Base-by-base conservation (phyloP, 441 rosid genomes). In the Aquilaria agallochum region DNA sequence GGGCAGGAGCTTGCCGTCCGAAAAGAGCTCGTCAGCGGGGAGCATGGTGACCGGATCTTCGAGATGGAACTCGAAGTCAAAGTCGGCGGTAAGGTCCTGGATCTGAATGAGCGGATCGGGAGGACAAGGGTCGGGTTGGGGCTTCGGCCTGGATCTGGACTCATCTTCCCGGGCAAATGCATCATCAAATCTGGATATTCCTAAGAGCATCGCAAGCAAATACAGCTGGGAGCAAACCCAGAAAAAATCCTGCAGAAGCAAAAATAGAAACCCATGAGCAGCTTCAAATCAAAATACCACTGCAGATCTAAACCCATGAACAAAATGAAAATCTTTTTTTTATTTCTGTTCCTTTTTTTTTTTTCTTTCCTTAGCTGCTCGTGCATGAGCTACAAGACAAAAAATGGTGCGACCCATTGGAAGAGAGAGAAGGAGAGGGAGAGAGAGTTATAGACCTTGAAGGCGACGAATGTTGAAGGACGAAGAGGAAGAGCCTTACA, bases 21-120 rank as follows among this genome's bases (percentile, higher is more conserved):
- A 83, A 68, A 91, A 91, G 51, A 94, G 92, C 85, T 94, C 83
- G 31, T 94, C 97, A 0, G 99, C 99, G 0, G 97, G 84, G 8
- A 94, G 85, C 86, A 94, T 86, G 2, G 79, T 66, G 2, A 86
- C 88, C 1, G 96, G 89, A 79, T 89, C 87, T 36, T 80, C 90
- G 0, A 83, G 73, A 7, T 87, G 72, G 74, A 94, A 94, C 87
- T 91, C 97, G 59, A 94, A 94, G 57, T 87, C 92, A 8, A 36
- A 36, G 1, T 66, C 83, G 50, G 65, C 55, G 13, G 77, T 40
- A n/a, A 71, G 30, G 46, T 68, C 76, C 11, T 58, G 62, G 71
- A 62, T 67, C 80, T n/a, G 78, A 9, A 11, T 12, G n/a, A 40
- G 36, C 70, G 20, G 72, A 69, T 56, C 74, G 55, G 53, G 9